These are phyloP conservation scores for Lactifluus subvellereus DNA, from an alignment of 768 basidiomycete species.

Conservation along the genomic window DNA sequence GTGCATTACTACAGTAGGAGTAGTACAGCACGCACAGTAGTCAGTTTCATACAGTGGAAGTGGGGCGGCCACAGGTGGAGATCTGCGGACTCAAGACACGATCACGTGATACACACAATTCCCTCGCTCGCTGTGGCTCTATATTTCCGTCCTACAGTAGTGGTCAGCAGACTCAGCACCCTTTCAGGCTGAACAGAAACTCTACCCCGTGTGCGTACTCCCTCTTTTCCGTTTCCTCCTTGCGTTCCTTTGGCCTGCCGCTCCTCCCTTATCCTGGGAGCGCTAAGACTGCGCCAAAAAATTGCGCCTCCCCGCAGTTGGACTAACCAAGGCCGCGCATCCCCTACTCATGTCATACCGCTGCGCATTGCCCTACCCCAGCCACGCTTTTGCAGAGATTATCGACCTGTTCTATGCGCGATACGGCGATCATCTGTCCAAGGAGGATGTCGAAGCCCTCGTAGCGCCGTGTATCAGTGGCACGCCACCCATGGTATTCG, in stretches of 20 bases:
- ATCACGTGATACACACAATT: too few relatives aligned
- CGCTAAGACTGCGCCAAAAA: slow-evolving; percentile 40
- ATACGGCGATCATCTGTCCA: slow-evolving; percentile 40
- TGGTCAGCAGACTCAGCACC: too few relatives aligned
- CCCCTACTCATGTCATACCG: slow-evolving; percentile 41
- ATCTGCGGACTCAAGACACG: too few relatives aligned
- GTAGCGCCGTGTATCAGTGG: slow-evolving; percentile 59
- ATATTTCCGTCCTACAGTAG: too few relatives aligned
- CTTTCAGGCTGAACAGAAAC: too few relatives aligned
- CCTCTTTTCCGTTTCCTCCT: not conserved
- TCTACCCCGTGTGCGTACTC: not conserved
- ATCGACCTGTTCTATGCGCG: slow-evolving; percentile 26
- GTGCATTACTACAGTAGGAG: too few relatives aligned
- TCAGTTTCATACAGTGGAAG: too few relatives aligned
- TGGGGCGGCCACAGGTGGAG: too few relatives aligned
- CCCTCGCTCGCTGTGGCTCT: too few relatives aligned
- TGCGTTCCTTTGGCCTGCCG: not conserved
- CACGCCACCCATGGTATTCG: slow-evolving; percentile 46
- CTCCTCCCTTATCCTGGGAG: not conserved
- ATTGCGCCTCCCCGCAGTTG: slow-evolving; percentile 45
- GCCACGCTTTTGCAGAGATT: slow-evolving; percentile 27
- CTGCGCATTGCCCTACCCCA: slow-evolving; percentile 38
- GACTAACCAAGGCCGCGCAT: slow-evolving; percentile 39
- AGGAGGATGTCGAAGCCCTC: slow-evolving; percentile 51
- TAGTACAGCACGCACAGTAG: too few relatives aligned